Conservation (phyloP, 306 rosid genomes). For the Parietaria judaica region DNA sequence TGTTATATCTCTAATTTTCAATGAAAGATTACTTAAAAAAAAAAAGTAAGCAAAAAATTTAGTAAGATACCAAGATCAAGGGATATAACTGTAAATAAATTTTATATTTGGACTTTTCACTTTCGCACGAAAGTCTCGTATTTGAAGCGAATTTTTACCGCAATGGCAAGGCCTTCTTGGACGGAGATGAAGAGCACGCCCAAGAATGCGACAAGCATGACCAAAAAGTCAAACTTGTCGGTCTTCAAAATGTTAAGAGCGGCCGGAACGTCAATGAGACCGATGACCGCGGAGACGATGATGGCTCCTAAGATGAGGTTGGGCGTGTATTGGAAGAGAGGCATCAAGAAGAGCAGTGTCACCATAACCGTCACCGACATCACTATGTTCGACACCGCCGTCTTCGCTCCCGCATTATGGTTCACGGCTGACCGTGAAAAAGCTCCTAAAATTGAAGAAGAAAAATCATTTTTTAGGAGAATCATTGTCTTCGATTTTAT, state of each 20-base stretch:
- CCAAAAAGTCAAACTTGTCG: slow-evolving; percentile 80
- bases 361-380: slow-evolving; percentile 95
- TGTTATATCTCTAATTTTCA: too few species aligned
- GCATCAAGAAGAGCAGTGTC: slow-evolving; percentile 86
- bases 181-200: slow-evolving; percentile 85
- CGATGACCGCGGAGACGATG: slow-evolving; percentile 82
- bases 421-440: slow-evolving; percentile 95
- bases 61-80: too few species aligned
- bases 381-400: slow-evolving; percentile 77
- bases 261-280: slow-evolving; percentile 81
- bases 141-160: slow-evolving; percentile 39
- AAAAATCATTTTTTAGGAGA: too few species aligned
- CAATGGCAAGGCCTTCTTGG: slow-evolving; percentile 75
- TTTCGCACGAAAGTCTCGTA: too few species aligned
- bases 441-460: slow-evolving; percentile 41
- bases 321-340: slow-evolving; percentile 84
- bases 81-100: too few species aligned
- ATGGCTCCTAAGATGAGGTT: slow-evolving; percentile 83
- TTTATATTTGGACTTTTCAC: too few species aligned
- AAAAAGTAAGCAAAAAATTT: too few species aligned
- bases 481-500: background rate
- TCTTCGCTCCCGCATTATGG: slow-evolving; percentile 82
- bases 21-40: too few species aligned
- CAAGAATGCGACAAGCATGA: slow-evolving; percentile 66
- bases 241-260: slow-evolving; percentile 70